A percentile compares a stretch with the other conserved stretches of the same genome.
Conservation (phyloP, 2,329 filamentous ascomycete genomes). For the Fusarium continuum region DNA sequence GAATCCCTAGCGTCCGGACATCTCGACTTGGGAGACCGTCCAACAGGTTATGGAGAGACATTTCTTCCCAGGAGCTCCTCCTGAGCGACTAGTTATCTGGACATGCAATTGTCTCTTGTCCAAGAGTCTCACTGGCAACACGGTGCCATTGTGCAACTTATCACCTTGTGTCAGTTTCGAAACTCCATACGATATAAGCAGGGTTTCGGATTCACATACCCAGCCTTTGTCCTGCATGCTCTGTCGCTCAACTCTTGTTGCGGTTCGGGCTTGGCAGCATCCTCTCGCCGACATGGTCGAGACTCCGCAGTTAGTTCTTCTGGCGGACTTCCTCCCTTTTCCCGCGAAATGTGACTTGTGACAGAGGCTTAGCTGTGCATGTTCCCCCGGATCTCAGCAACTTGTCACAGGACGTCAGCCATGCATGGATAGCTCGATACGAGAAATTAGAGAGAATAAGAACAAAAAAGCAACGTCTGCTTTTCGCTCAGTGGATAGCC, state of each 20-base stretch:
- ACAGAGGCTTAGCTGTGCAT: constrained; percentile 5
- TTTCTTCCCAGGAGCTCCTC: not conserved
- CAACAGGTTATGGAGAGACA: not conserved
- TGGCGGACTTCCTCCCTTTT: constrained; percentile 4
- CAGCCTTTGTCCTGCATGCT: not conserved
- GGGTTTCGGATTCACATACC: constrained; percentile 6
- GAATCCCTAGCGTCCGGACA: constrained; percentile 20
- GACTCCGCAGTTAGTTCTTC: constrained; percentile 9
- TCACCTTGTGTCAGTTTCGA: not conserved
- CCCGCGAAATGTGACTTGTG: constrained; percentile 29
- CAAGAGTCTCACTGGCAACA: not conserved
- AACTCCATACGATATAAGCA: constrained; percentile 9
- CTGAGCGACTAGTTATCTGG: not conserved
- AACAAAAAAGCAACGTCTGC: constrained; percentile 16
- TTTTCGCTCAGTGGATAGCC: not conserved
- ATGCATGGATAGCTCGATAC: constrained; percentile 23
- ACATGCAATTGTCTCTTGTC: not conserved
- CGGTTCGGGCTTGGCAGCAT: not conserved
- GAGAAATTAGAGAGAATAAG: not conserved
- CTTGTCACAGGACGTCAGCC: constrained; percentile 22
- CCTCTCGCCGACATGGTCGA: constrained; percentile 4
- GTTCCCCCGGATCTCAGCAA: constrained; percentile 21
- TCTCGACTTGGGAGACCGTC: not conserved
- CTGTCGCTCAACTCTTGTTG: not conserved
- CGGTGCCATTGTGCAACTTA: not conserved